phyloP scores from a whole-genome alignment of 805 yeast species.

The Wickerhamomyces queroliae region DNA sequence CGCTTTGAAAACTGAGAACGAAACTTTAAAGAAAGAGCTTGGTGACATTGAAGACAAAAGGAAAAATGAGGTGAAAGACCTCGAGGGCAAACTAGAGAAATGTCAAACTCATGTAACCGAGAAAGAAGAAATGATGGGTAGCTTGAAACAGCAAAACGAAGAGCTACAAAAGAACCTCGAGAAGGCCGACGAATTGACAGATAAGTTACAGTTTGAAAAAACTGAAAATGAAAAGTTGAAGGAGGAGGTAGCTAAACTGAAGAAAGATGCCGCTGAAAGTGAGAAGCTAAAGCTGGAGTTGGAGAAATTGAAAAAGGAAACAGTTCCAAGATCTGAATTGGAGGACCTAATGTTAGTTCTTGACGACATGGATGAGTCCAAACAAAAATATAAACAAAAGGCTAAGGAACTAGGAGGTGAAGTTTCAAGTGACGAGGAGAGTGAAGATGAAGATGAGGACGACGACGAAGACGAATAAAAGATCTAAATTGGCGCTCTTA shows the following conservation, averaged over 20 bases:
- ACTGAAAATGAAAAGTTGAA: constrained; percentile 1
- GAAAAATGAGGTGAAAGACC: constrained; percentile 3
- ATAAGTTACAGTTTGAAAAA: constrained; percentile 6
- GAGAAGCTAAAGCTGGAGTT: constrained; percentile 17
- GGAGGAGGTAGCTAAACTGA: constrained; percentile 1
- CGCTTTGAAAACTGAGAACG: not conserved
- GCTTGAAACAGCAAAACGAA: constrained; percentile 6
- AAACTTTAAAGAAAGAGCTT: too few relatives aligned
- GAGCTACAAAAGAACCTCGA: constrained; percentile 2
- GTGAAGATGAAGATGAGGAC: constrained; percentile 57
- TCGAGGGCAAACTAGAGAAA: not conserved
- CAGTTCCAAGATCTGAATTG: constrained; percentile 45
- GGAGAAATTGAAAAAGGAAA: constrained; percentile 8
- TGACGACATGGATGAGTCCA: constrained; percentile 70
- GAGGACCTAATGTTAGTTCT: constrained; percentile 76
- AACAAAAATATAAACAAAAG: constrained; percentile 47
- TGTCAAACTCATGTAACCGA: not conserved
- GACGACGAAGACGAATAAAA: constrained; percentile 28
- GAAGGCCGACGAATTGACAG: too few relatives aligned
- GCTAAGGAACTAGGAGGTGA: constrained; percentile 50
- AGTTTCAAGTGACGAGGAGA: constrained; percentile 67
- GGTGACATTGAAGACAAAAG: too few relatives aligned
- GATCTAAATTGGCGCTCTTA: too few relatives aligned
- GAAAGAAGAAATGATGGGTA: not conserved
- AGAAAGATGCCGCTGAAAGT: constrained; percentile 6